Conservation (phyloP, 2,329 filamentous ascomycete genomes). For the Sporothrix mexicana region DNA sequence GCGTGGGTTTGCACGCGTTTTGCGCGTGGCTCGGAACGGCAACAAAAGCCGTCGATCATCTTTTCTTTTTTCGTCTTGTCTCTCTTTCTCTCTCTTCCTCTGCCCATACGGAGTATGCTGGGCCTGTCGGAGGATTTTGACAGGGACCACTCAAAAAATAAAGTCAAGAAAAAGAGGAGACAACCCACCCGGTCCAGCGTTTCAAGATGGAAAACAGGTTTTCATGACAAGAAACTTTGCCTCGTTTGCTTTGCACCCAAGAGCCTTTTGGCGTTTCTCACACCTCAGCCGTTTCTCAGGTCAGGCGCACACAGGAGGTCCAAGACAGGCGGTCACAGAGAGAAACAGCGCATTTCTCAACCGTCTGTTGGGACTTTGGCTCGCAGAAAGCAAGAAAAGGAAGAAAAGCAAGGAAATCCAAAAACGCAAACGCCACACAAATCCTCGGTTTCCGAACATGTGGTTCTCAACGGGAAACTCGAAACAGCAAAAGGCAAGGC, state of each 20-base stretch:
- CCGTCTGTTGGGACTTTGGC: neutral
- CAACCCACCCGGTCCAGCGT: neutral
- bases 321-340: slow-evolving; percentile 3
- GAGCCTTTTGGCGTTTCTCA: no score
- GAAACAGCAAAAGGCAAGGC: slow-evolving; percentile 14
- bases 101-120: neutral
- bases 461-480: neutral
- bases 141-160: neutral
- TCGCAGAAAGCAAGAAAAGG: neutral
- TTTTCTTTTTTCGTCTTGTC: neutral
- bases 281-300: no score
- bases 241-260: no score
- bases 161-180: slow-evolving; percentile 26
- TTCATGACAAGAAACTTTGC: neutral
- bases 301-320: neutral
- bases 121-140: neutral
- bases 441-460: neutral
- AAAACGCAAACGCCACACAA: neutral
- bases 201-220: slow-evolving; percentile 29
- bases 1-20: slow-evolving; percentile 1
- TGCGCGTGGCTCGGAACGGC: neutral
- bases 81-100: neutral
- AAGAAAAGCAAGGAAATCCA: neutral
- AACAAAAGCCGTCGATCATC: neutral
- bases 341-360: neutral